Evolutionary conservation across 192 early-diverging fungal genomes (phyloP).

Genomic region (Linnemannia schmuckeri): DNA sequence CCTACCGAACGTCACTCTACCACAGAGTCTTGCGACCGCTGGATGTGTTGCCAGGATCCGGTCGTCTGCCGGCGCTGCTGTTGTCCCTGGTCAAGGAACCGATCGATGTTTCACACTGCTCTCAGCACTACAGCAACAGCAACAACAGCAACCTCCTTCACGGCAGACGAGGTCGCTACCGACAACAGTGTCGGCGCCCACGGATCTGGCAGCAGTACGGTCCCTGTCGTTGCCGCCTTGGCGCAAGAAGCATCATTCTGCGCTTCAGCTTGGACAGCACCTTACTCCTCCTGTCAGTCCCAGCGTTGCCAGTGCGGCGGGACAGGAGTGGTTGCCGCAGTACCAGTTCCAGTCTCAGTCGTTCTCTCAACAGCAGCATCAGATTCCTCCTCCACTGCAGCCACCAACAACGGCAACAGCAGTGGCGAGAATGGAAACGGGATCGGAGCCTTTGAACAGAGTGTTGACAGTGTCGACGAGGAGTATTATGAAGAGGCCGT

Average conservation of each 20-base stretch:
- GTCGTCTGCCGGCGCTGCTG: not conserved
- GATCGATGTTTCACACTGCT: not conserved
- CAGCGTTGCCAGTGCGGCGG: not conserved
- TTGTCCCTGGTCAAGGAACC: not conserved
- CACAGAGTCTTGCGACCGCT: not conserved
- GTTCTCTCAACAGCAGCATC: not conserved
- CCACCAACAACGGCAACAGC: too few relatives aligned
- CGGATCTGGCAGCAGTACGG: constrained; percentile 12
- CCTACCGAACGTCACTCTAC: not conserved
- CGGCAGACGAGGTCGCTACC: constrained; percentile 12
- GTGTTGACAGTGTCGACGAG: not conserved
- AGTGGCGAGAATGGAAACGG: too few relatives aligned
- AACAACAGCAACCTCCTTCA: not conserved
- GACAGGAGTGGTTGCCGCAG: not conserved
- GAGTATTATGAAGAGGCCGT: not conserved
- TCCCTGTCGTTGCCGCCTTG: constrained; percentile 37
- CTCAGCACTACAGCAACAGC: not conserved
- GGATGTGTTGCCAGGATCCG: not conserved
- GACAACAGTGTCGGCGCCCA: not conserved
- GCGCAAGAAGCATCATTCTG: constrained; percentile 24
- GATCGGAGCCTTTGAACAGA: not conserved
- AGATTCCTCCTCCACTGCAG: not conserved
- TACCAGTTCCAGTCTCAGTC: not conserved
- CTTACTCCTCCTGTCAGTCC: not conserved
- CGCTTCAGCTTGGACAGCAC: not conserved